Evolutionary conservation across 2,329 filamentous ascomycete genomes (phyloP).

Genomic region (Cladosporium sp.): DNA sequence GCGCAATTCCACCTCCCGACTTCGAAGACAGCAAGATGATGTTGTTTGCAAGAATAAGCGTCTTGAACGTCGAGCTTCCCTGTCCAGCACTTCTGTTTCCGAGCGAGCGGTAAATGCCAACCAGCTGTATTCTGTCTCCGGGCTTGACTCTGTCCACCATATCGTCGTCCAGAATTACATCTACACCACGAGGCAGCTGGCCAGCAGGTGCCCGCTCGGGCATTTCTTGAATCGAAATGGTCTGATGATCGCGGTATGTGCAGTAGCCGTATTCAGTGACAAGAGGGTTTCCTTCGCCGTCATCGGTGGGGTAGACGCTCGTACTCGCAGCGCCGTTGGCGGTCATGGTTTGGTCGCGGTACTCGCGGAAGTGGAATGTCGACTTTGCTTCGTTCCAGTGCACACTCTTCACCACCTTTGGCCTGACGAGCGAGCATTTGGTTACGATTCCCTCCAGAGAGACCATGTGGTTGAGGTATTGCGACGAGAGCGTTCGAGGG

Average conservation of each 20-base stretch:
- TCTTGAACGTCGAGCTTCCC: slow-evolving; percentile 92
- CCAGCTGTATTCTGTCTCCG: slow-evolving; percentile 90
- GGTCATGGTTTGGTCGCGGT: slow-evolving; percentile 96
- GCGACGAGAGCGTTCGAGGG: slow-evolving; percentile 83
- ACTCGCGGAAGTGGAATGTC: slow-evolving; percentile 84
- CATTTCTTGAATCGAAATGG: slow-evolving; percentile 98
- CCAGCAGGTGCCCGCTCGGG: slow-evolving; percentile 93
- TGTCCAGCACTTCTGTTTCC: slow-evolving; percentile 91
- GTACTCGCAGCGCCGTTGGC: slow-evolving; percentile 78
- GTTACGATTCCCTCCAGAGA: slow-evolving; percentile 97
- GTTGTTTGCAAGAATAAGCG: slow-evolving; percentile 89
- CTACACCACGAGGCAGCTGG: slow-evolving; percentile 89
- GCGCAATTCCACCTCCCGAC: slow-evolving; percentile 87
- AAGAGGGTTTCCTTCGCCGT: slow-evolving; percentile 88
- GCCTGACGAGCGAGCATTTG: slow-evolving; percentile 88
- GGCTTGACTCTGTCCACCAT: slow-evolving; percentile 93
- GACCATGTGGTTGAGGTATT: slow-evolving; percentile 93
- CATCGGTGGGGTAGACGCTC: slow-evolving; percentile 90
- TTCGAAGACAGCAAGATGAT: slow-evolving; percentile 93
- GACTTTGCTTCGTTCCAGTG: slow-evolving; percentile 88
- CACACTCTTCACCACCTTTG: slow-evolving; percentile 97
- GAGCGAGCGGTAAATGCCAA: slow-evolving; percentile 91
- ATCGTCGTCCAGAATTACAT: slow-evolving; percentile 95
- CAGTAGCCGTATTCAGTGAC: slow-evolving; percentile 95
- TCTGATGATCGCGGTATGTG: slow-evolving; percentile 94